phyloP scores from a whole-genome alignment of 345 rosid species.

The Citrus sp. region DNA sequence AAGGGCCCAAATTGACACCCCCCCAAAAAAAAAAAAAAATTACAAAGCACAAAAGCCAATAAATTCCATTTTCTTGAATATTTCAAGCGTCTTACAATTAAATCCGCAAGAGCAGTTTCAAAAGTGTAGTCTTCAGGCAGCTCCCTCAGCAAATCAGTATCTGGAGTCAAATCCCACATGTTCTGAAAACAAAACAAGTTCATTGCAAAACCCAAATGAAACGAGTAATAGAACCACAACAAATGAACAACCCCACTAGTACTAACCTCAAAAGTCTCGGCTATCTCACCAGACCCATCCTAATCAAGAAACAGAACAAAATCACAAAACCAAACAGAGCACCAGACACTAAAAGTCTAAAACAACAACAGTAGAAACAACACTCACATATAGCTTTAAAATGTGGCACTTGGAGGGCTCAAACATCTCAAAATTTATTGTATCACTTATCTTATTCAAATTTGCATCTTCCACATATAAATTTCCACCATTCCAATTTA shows the following conservation, averaged over 20 bases:
- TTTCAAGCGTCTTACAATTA: conserved; percentile 44
- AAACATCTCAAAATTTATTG: conserved; percentile 31
- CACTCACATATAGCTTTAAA: conserved; percentile 49
- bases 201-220: neutral
- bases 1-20: neutral
- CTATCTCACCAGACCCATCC: conserved; percentile 48
- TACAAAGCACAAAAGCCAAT: neutral
- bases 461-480: conserved; percentile 33
- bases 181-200: conserved; percentile 37
- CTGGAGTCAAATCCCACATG: conserved; percentile 85
- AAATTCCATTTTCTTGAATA: neutral
- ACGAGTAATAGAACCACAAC: neutral
- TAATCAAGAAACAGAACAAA: conserved; percentile 14
- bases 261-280: conserved; percentile 48
- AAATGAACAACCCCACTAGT: neutral
- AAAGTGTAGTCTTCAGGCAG: conserved; percentile 61
- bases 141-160: conserved; percentile 49
- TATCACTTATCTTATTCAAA: conserved; percentile 15
- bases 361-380: neutral
- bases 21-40: too few relatives aligned
- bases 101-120: conserved; percentile 72
- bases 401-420: conserved; percentile 40
- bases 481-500: conserved; percentile 34
- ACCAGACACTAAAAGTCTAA: neutral
- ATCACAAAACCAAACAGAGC: conserved; percentile 15